Conservation (phyloP, 1,284 basidiomycete genomes). For the Tremellales sp. region DNA sequence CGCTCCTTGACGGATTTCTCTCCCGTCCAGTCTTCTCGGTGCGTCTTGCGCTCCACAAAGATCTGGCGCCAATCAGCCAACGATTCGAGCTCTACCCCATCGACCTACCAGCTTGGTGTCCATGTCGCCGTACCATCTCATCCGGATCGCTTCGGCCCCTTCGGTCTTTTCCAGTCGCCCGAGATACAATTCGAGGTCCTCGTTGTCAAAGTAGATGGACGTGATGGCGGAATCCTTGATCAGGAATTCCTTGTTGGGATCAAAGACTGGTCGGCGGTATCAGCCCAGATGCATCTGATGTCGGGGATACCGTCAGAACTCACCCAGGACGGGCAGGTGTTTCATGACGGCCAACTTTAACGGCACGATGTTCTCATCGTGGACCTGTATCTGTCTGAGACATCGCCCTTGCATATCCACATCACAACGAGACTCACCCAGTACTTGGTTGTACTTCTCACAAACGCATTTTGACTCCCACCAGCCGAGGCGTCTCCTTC, state of each 20-base stretch:
- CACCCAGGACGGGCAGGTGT: conserved; percentile 87
- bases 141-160: conserved; percentile 91
- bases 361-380: conserved; percentile 92
- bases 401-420: background rate
- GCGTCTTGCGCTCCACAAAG: conserved; percentile 98
- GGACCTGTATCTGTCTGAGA: conserved; percentile 57
- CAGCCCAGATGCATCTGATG: background rate
- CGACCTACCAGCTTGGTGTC: conserved; percentile 64
- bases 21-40: conserved; percentile 98
- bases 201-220: conserved; percentile 68
- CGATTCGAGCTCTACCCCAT: background rate
- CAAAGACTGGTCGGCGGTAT: conserved; percentile 65
- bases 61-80: conserved; percentile 56
- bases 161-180: conserved; percentile 98
- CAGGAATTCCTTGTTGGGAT: conserved; percentile 91
- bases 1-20: conserved; percentile 99
- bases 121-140: conserved; percentile 97
- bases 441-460: conserved; percentile 97
- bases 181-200: conserved; percentile 95
- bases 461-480: conserved; percentile 92
- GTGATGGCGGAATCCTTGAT: conserved; percentile 72
- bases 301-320: conserved; percentile 17
- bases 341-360: conserved; percentile 91
- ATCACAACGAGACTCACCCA: conserved; percentile 62
- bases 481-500: conserved; percentile 91